Base-by-base conservation (phyloP, 1,284 basidiomycete genomes). In the Cryptococcus sp. region DNA sequence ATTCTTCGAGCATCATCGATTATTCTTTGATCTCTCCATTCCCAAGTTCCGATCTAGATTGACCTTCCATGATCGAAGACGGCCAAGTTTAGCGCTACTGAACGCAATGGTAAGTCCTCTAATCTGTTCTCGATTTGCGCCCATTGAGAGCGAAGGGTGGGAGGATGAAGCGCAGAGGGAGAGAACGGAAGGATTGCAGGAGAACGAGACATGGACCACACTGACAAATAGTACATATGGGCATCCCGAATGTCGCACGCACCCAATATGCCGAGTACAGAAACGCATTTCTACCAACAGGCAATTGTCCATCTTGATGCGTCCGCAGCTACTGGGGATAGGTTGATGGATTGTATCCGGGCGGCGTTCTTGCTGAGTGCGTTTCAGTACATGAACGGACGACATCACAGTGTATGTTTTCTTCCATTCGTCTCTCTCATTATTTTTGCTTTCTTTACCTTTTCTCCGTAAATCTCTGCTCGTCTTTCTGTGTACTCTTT, bases 1-100 rank as follows among this genome's bases (percentile, higher is more conserved):
- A 34, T 73, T 72, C 53, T 50, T 73, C 32, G 60, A 63, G 1
- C 69, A 72, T 48, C 55, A 57, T 18, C 53, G 63, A 2, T 49
- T 73, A 28, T 72, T 73, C 54, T 70, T 72, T 41, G 67, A 73
- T 36, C 67, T 73, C 66, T 69, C 65, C 32, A 57, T 73, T 19
- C 70, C 71, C 9, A 57, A 69, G 7, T 73, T 73, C 54, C 48
- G 58, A 21, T 67, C 67, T 47, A 63, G 71, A 9, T 59, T 73
- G 65, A 65, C 65, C 0, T 69, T 70, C 39, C 37, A 56, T 2
- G 69, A 73, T 56, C 55, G 61, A 7, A 60, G 67, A 5, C 59
- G 70, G 3, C 71, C 71, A 2, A 62, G 61, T 32, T 53, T 64
- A 7, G 67, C 71, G 2, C 54, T 73, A 1, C 53, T 73, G n/a